Percentiles rank a stretch among this genome's conserved stretches.
phyloP scores from a whole-genome alignment of 2,329 filamentous ascomycete species.

The Leptographium flavum region DNA sequence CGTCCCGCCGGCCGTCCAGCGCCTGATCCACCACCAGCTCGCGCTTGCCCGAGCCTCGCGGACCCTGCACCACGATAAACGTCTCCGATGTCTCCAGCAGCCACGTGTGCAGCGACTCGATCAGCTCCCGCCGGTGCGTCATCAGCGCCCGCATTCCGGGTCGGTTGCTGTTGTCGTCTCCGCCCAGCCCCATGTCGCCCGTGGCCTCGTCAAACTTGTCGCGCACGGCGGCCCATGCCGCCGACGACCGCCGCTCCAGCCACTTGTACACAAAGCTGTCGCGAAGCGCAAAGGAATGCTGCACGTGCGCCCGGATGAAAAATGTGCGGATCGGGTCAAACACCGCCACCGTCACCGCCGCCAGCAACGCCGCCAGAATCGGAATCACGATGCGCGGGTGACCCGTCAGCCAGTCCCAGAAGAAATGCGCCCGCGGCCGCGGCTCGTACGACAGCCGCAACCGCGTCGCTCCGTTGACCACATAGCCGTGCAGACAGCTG shows the following conservation, averaged over 20 bases:
- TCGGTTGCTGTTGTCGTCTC: neutral
- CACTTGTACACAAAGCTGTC: constrained; percentile 65
- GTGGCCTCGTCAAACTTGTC: constrained; percentile 37
- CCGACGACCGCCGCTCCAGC: constrained; percentile 60
- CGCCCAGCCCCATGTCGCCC: constrained; percentile 46
- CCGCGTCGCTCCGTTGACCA: constrained; percentile 45
- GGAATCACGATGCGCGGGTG: constrained; percentile 87
- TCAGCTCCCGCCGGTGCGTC: constrained; percentile 71
- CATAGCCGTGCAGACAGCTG: constrained; percentile 81
- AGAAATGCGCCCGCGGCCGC: constrained; percentile 60
- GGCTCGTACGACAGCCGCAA: constrained; percentile 75
- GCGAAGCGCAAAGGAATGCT: constrained; percentile 57
- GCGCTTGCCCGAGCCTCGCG: constrained; percentile 78
- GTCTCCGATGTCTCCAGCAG: constrained; percentile 79
- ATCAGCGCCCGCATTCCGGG: constrained; percentile 63
- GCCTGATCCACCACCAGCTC: constrained; percentile 80
- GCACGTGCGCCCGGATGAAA: constrained; percentile 80
- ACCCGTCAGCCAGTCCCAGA: constrained; percentile 74
- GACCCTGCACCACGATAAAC: constrained; percentile 87
- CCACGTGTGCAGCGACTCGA: constrained; percentile 73
- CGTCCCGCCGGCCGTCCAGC: constrained; percentile 59
- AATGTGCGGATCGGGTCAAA: constrained; percentile 93
- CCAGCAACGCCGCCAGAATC: constrained; percentile 63
- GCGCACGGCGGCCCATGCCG: constrained; percentile 43
- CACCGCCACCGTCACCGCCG: constrained; percentile 69